phyloP scores from a whole-genome alignment of 495 filamentous ascomycete species.

The Evernia prunastri region DNA sequence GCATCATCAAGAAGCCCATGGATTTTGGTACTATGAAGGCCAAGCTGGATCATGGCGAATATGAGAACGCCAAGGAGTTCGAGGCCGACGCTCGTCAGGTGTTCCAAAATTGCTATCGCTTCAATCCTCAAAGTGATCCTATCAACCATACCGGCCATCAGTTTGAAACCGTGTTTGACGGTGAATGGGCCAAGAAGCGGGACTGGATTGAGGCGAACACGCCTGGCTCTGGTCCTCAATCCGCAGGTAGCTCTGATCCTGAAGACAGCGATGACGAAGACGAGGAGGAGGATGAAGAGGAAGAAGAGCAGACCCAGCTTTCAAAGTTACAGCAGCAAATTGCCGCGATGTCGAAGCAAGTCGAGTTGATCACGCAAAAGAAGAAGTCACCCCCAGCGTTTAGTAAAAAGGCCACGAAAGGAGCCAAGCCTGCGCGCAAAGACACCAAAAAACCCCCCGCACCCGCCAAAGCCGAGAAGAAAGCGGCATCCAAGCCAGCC shows the following conservation, averaged over 20 bases:
- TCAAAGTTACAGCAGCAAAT: conserved; percentile 61
- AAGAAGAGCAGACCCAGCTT: conserved; percentile 59
- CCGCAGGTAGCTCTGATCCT: conserved; percentile 47
- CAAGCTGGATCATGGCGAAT: conserved; percentile 76
- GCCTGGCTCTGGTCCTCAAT: conserved; percentile 48
- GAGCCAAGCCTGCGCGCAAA: conserved; percentile 50
- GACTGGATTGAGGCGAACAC: conserved; percentile 70
- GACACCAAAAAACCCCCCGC: conserved; percentile 47
- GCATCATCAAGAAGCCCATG: conserved; percentile 93
- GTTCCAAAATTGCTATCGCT: conserved; percentile 82
- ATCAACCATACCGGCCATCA: conserved; percentile 63
- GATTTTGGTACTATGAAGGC: conserved; percentile 70
- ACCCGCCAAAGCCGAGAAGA: conserved; percentile 49
- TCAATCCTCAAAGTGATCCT: conserved; percentile 75
- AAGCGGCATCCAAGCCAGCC: conserved; percentile 35
- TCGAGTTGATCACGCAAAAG: conserved; percentile 50
- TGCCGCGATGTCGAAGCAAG: conserved; percentile 49
- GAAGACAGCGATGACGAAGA: conserved; percentile 62
- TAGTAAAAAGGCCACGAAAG: conserved; percentile 47
- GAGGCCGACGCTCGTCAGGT: conserved; percentile 76
- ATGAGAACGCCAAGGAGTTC: conserved; percentile 77
- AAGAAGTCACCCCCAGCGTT: conserved; percentile 59
- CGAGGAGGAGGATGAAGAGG: conserved; percentile 58
- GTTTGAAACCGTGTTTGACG: conserved; percentile 64
- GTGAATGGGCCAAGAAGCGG: conserved; percentile 65